Percentiles rank a stretch among this genome's conserved stretches.
Evolutionary conservation across 306 rosid species (phyloP).

Genomic region (Sesbania bispinosa): DNA sequence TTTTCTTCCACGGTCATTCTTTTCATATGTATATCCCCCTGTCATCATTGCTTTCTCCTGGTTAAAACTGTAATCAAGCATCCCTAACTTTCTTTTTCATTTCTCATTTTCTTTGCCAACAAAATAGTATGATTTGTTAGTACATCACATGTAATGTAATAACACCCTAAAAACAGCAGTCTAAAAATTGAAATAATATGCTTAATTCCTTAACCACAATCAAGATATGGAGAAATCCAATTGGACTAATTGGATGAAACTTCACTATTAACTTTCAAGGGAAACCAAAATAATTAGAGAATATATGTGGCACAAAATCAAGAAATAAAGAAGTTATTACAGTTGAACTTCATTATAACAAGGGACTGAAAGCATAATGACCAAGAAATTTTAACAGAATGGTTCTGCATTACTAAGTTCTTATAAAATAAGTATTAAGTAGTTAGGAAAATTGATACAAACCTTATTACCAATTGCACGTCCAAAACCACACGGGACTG

Average conservation of each 20-base stretch:
- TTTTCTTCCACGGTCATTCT: not conserved
- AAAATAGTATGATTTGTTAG: conserved; percentile 14
- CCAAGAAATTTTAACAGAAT: not conserved
- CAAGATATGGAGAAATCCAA: not conserved
- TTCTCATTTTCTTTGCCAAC: not conserved
- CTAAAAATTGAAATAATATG: not conserved
- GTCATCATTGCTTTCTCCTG: not conserved
- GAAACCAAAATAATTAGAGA: not conserved
- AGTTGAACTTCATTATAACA: conserved; percentile 1
- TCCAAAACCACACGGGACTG: conserved; percentile 98
- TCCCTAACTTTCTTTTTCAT: not conserved
- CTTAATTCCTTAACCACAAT: conserved; percentile 7
- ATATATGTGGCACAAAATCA: not conserved
- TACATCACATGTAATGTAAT: not conserved
- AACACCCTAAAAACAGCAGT: conserved; percentile 17
- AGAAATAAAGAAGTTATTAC: not conserved
- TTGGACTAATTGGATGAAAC: not conserved
- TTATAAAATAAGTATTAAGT: conserved; percentile 2
- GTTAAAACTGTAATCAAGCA: conserved; percentile 12
- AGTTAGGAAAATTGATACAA: conserved; percentile 34
- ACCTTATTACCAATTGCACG: conserved; percentile 99
- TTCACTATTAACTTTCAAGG: not conserved
- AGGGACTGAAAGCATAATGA: conserved; percentile 6
- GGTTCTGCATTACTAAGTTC: conserved; percentile 6
- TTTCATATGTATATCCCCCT: not conserved